Base-by-base conservation (phyloP, 2,329 filamentous ascomycete species). In the Venturia oleaginea region DNA sequence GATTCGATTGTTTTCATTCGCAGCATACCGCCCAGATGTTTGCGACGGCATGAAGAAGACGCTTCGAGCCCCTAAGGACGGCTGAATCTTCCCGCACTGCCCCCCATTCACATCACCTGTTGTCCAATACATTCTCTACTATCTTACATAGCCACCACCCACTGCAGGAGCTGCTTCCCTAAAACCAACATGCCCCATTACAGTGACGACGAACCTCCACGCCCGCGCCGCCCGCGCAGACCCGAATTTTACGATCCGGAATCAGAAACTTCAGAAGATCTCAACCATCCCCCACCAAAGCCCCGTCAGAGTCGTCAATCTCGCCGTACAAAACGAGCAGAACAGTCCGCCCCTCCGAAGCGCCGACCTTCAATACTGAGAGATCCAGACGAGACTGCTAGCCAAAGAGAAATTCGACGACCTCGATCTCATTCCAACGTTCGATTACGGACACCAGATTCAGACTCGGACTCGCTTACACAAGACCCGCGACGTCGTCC, bases 331-430 rank as follows among this genome's bases (percentile, higher is more conserved):
- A 27, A 51, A 24, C 62, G 40, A 30, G 43, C 24, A 15, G 62
- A 55, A 38, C 51, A 46, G 4, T 40, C 62, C 24, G 32, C 62
- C 19, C 46, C 43, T 22, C 64, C 34, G 22, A 32, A 27, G n/a
- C 64, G 64, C 59, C 24, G 64, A 40, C 37, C 37, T 8, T 65
- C 64, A n/a, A 62, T 65, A n/a, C 30, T 65, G 7, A 32, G 48
- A 32, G 64, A 65, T 32, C 64, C 64, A 7, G 43, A 62, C 42
- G 64, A 65, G 27, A 43, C 57, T 37, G 34, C 59, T 30, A 64
- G 63, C 40, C 42, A 60, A 24, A n/a, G 63, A 43, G 54, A 55
- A n/a, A 32, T 30, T 2, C 59, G 64, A 38, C 43, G 64, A 11
- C 46, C 60, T n/a, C 27, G 61, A 10, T 51, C 43, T 38, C 22